Base-by-base conservation (phyloP, 1,284 basidiomycete genomes). In the Trichosporon asahii region DNA sequence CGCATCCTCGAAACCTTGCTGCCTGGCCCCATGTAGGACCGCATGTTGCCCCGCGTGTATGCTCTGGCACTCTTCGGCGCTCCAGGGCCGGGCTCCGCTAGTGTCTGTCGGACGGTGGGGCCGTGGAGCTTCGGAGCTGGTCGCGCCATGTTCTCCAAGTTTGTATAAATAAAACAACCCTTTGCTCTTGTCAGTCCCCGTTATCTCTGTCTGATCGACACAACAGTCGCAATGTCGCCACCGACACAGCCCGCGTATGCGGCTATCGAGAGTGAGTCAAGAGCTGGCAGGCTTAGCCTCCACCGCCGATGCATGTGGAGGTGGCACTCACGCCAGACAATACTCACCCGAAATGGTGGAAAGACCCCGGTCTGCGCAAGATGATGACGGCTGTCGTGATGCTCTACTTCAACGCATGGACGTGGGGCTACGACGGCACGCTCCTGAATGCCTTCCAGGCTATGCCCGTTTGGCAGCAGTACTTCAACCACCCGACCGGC, bases 401-500 rank as follows among this genome's bases (percentile, higher is more conserved):
- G 53, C 53, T 66, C 12, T 66, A 40, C 33, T 55, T 57, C 33
- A 40, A 55, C 35, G 49, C 49, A 1, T 66, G 53, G 25, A 55
- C 49, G 8, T 57, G 49, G 49, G 53, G 66, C 14, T 73, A 71
- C 64, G 72, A 73, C 37, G 70, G 72, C 3, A 55, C 70, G 5
- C 60, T 67, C 15, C 66, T 72, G 9, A 64, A 61, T 60, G 66
- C 64, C 46, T 65, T 70, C n/a, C 61, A 66, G 55, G 72, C 66
- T n/a, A 31, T 72, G 40, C 68, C 70, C 31, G 23, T 15, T 8
- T 68, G 67, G 70, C 40, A 35, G 31, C 27, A 46, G 11, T 72
- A 74, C 68, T 74, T 74, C 31, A 31, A 64, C 18, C 49, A 72
- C 60, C 73, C 73, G 27, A 53, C 49, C 0, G 71, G 69, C 8